A percentile compares a stretch with the other conserved stretches of the same genome.
Evolutionary conservation across 805 yeast genomes (phyloP).

Genomic region (Hanseniaspora vineae): DNA sequence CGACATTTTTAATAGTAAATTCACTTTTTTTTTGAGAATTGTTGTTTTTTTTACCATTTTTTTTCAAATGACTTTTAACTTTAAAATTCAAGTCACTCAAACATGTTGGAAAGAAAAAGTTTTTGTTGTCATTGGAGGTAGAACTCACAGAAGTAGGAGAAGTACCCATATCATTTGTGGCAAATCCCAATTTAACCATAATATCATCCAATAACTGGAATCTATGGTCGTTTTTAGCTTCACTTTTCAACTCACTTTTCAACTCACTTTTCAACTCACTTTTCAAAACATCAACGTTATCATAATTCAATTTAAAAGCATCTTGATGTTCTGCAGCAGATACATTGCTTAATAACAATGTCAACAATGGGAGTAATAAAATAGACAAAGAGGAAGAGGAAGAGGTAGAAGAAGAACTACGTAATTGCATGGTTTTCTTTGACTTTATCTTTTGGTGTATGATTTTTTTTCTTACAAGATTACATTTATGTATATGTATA

Average conservation of each 20-base stretch:
- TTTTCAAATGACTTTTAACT: constrained; percentile 1
- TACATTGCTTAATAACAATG: neutral
- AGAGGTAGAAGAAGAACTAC: neutral
- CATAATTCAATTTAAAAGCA: too few relatives aligned
- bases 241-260: too few relatives aligned
- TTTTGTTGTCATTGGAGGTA: too few relatives aligned
- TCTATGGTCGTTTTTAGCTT: constrained; percentile 4
- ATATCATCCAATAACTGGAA: constrained; percentile 2
- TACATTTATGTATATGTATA: too few relatives aligned
- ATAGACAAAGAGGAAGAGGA: neutral
- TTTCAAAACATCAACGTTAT: too few relatives aligned
- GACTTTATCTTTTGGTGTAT: too few relatives aligned
- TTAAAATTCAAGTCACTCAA: neutral
- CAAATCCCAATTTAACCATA: constrained; percentile 5
- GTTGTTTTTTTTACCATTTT: neutral
- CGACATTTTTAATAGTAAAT: constrained; percentile 3
- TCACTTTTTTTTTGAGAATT: constrained; percentile 1
- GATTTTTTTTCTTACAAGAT: too few relatives aligned
- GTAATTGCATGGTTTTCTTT: too few relatives aligned
- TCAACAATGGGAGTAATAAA: neutral
- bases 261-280: too few relatives aligned
- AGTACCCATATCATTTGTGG: constrained; percentile 3
- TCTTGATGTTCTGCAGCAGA: too few relatives aligned
- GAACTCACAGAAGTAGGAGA: constrained; percentile 2
- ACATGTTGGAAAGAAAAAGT: neutral